phyloP scores from a whole-genome alignment of 352 stramenopile species.

The Phytophthora pseudosyringae region DNA sequence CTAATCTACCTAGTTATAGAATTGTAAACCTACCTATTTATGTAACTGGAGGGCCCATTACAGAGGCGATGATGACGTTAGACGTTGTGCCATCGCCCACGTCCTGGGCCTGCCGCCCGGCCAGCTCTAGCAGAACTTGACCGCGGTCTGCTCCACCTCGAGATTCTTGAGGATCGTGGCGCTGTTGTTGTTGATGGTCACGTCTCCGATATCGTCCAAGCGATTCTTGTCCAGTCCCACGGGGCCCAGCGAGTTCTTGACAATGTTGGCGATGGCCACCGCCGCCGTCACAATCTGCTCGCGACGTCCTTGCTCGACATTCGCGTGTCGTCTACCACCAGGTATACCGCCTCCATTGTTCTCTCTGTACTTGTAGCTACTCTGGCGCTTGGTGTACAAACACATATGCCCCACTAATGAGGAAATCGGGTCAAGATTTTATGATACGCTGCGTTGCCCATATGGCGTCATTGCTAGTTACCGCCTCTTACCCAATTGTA shows the following conservation, averaged over 20 bases:
- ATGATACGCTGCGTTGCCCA: no score
- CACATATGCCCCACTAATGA: no score
- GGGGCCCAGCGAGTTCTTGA: no score
- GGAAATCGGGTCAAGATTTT: no score
- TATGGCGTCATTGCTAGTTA: no score
- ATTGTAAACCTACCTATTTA: no score
- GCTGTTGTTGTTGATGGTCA: conserved; percentile 99
- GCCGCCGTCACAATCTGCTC: conserved; percentile 97
- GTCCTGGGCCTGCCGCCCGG: conserved; percentile 98
- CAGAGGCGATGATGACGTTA: conserved; percentile 99
- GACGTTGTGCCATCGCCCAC: conserved; percentile 99
- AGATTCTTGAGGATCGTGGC: conserved; percentile 99
- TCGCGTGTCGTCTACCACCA: conserved; percentile 91
- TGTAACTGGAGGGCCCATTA: no score
- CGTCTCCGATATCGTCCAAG: no score
- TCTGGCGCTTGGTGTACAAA: conserved; percentile 33
- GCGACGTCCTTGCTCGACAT: conserved; percentile 94
- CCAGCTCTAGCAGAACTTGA: conserved; percentile 98
- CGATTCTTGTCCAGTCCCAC: no score
- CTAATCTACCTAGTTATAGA: no score
- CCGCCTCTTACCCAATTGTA: no score
- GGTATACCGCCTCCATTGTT: conserved; percentile 72
- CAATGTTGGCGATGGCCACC: conserved; percentile 98
- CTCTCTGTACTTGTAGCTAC: conserved; percentile 5
- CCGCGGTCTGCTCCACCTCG: conserved; percentile 99